Evolutionary conservation across 2,329 filamentous ascomycete genomes (phyloP), one percentile per base, ranked within the genome.

Genomic region (Beauveria rudraprayagi): DNA sequence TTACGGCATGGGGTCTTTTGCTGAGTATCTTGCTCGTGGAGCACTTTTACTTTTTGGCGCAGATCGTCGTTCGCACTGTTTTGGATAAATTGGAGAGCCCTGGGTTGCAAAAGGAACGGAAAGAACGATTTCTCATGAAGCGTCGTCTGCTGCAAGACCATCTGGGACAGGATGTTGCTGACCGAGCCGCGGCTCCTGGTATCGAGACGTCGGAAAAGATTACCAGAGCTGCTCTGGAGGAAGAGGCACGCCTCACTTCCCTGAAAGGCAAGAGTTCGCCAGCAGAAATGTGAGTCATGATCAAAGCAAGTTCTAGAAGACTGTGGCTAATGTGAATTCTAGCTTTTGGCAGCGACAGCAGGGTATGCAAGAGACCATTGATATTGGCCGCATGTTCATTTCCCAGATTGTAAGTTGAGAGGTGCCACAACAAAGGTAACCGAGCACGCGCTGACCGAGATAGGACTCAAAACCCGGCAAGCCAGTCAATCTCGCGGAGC

Each of bases 1-100:
- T 97, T 69, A 87, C 85, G 61, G 87, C 81, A 16, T 96, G 91
- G 88, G 90, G 87, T 0, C 78, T 97, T 3, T 81, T 99, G 5
- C 78, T 96, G 19, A 85, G 87, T 22, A 87, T 99, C 61, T 83
- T 97, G 67, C 83, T 95, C 66, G 87, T 91, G 0, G 94, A 99
- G 71, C 93, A 99, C 71, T 76, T 92, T 17, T 97, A 96, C 72
- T 83, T 99, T n/a, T 78, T 86, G 2, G 82, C 90, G 2, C 87
- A 92, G 68, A 81, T 87, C 63, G 82, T 80, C 0, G 89, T 97
- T 5, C 84, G 87, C 46, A 83, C 85, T 58, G 86, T 87, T 4
- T 83, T 99, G 67, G 80, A 79, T 63, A 94, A 92, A 72, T 77
- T 97, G 58, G 92, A 97, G 68, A 92, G 88, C 52, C 90, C 91